Evolutionary conservation across 1,284 basidiomycete species (phyloP), one percentile per base, ranked within the genome.

Genomic region (Cystobasidium slooffiae): DNA sequence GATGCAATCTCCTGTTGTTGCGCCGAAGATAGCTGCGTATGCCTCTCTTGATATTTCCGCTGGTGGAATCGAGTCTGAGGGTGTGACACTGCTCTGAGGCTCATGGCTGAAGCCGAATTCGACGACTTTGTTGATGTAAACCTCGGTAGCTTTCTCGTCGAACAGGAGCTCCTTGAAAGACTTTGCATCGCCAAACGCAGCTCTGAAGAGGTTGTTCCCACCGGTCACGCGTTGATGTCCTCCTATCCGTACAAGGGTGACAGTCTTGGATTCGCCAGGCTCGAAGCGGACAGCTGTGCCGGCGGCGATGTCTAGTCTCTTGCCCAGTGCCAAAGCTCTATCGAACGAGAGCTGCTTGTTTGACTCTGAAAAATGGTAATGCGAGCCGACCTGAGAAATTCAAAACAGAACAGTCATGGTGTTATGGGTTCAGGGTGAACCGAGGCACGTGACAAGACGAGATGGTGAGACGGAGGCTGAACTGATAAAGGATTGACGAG

Each of bases 231-330:
- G 82, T 78, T 88, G 87, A 0, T 83, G 82, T 0, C 95, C 96
- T 14, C 88, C 90, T 55, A 97, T 91, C 24, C 88, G 83, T 72
- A 93, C 92, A 3, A 99, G 87, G 0, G 87, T 88, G 41, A 98
- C 92, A 0, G 90, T 90, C 84, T 94, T 94, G 39, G 84, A 82
- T 79, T 97, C 93, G 8, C 94, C 94, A 0, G 97, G 96, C 81
- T 99, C 97, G 81, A 99, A 99, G 20, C 97, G 89, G 6, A 97
- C 91, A 1, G 97, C 95, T 0, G 94, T 98, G 7, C 94, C 96
- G 0, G 97, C 90, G 0, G 94, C 85, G 65, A 98, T 95, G 82
- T 99, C 94, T 3, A 99, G 88, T 18, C 92, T 88, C 79, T 88
- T 94, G 4, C 92, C 92, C 75, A 95, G 90, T 0, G 94, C 88